phyloP scores from a whole-genome alignment of 1,139 yeast species.

The Zhuliangozyma blackwelliae region DNA sequence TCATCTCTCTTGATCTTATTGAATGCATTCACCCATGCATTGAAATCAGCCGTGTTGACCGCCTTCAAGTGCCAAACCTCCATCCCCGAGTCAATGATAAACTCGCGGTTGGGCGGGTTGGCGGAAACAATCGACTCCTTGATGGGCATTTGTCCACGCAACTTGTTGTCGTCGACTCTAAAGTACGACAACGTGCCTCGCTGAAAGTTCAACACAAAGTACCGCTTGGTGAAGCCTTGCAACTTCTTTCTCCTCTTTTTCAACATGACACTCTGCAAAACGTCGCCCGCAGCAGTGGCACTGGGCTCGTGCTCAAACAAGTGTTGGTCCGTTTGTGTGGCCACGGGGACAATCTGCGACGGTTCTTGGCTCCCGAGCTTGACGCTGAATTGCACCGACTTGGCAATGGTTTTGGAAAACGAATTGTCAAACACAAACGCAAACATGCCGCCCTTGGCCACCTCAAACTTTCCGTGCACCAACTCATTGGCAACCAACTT shows the following conservation, averaged over 20 bases:
- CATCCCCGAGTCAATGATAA: constrained; percentile 90
- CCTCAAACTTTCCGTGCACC: constrained; percentile 59
- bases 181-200: constrained; percentile 83
- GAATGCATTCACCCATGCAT: constrained; percentile 79
- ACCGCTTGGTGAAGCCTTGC: constrained; percentile 84
- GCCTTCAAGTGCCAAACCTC: constrained; percentile 91
- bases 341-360: background rate
- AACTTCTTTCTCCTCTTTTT: constrained; percentile 71
- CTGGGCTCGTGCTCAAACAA: constrained; percentile 2
- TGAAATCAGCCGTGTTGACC: constrained; percentile 58
- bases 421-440: constrained; percentile 93
- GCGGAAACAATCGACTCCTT: constrained; percentile 79
- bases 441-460: constrained; percentile 58
- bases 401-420: constrained; percentile 79
- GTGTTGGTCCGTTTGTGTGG: constrained; percentile 5
- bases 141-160: constrained; percentile 92
- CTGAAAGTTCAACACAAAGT: constrained; percentile 75
- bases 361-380: constrained; percentile 26
- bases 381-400: constrained; percentile 70
- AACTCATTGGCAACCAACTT: constrained; percentile 54
- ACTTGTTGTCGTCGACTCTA: constrained; percentile 59
- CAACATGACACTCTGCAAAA: constrained; percentile 68
- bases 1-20: constrained; percentile 38
- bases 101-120: constrained; percentile 59
- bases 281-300: constrained; percentile 36